A percentile compares a stretch with the other conserved stretches of the same genome.
Conservation (phyloP, 495 filamentous ascomycete genomes). For the Neurospora sp. region DNA sequence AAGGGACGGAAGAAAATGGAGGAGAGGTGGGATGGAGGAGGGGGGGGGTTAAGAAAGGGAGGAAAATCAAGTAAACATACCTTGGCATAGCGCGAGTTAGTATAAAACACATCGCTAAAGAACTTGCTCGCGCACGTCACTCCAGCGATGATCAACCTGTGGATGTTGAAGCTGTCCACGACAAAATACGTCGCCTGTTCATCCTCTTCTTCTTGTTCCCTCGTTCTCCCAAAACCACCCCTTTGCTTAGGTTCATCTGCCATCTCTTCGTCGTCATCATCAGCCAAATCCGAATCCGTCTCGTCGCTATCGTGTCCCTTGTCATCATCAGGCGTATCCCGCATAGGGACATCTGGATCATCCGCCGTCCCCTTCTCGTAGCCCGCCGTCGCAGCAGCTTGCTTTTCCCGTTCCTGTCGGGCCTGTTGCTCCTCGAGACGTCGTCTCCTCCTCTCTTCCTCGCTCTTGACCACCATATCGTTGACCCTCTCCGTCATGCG, state of each 20-base stretch:
- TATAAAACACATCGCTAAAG: slow-evolving; percentile 99
- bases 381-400: background rate
- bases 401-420: background rate
- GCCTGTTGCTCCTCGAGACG: slow-evolving; percentile 15
- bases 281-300: slow-evolving; percentile 31
- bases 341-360: slow-evolving; percentile 27
- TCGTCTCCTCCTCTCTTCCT: slow-evolving; percentile 22
- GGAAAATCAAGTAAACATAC: slow-evolving; percentile 36
- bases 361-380: background rate
- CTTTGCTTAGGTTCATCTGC: background rate
- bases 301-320: slow-evolving; percentile 20
- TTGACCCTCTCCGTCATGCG: slow-evolving; percentile 98
- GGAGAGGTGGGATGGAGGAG: background rate
- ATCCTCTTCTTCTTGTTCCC: slow-evolving; percentile 2
- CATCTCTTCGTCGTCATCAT: slow-evolving; percentile 19
- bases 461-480: slow-evolving; percentile 38
- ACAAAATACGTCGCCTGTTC: slow-evolving; percentile 64
- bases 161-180: slow-evolving; percentile 98
- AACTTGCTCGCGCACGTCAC: slow-evolving; percentile 99
- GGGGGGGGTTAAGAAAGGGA: background rate
- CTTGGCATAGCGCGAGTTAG: slow-evolving; percentile 98
- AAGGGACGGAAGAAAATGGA: background rate
- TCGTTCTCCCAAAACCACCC: background rate
- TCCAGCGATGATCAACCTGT: slow-evolving; percentile 90
- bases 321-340: slow-evolving; percentile 14